Percentiles rank a stretch among this genome's conserved stretches.
These are phyloP conservation scores for Skeletonema tropicum DNA, from an alignment of 108 stramenopile genomes.

Conservation along the genomic window DNA sequence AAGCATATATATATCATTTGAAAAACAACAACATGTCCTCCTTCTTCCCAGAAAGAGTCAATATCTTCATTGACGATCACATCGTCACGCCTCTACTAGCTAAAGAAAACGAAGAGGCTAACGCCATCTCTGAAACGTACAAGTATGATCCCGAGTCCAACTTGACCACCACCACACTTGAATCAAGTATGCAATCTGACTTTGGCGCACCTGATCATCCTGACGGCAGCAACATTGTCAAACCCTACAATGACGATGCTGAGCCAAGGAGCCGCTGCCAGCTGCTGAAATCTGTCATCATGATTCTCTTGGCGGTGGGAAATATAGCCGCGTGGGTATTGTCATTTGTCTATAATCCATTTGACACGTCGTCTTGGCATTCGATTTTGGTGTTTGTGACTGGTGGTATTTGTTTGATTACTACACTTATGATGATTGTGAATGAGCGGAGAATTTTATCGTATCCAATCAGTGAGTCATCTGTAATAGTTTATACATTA, in stretches of 20 bases:
- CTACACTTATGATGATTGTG: not conserved
- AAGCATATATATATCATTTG: too few species aligned
- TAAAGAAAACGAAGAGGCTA: not conserved
- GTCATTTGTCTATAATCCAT: not conserved
- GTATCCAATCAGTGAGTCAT: not conserved
- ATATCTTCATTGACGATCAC: not conserved
- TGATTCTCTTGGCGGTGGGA: not conserved
- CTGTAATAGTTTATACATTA: not conserved
- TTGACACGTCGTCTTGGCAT: not conserved
- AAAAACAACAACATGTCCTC: not conserved
- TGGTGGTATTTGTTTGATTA: not conserved
- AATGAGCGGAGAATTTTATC: not conserved
- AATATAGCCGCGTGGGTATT: not conserved
- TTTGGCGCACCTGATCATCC: not conserved
- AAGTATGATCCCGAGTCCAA: not conserved
- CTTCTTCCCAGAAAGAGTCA: not conserved
- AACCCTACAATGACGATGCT: not conserved
- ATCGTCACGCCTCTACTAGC: not conserved
- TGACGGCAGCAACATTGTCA: not conserved
- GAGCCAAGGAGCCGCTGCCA: not conserved
- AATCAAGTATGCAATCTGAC: not conserved
- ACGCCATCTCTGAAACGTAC: not conserved
- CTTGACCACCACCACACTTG: not conserved
- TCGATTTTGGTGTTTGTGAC: not conserved
- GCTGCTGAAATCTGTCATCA: not conserved